Evolutionary conservation across 2,329 filamentous ascomycete genomes (phyloP).

Genomic region (Ceratocystiopsis brevicomis): DNA sequence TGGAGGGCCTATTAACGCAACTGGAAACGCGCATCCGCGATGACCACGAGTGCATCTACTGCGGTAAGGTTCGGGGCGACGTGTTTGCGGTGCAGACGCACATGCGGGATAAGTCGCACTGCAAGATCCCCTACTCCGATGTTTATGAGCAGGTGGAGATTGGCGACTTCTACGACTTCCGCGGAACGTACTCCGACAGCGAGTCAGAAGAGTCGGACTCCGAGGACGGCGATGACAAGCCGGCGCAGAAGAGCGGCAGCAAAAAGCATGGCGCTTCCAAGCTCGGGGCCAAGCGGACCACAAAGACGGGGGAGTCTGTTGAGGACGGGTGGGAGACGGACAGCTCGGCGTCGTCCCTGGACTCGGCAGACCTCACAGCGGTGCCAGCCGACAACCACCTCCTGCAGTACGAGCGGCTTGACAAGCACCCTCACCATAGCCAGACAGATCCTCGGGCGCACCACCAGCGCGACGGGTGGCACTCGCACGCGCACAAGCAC

Average conservation of each 20-base stretch:
- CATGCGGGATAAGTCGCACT: conserved; percentile 93
- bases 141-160: conserved; percentile 86
- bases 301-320: conserved; percentile 25
- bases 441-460: conserved; percentile 52
- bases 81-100: conserved; percentile 76
- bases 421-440: conserved; percentile 58
- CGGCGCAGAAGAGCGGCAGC: conserved; percentile 20
- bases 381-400: conserved; percentile 56
- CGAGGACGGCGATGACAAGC: conserved; percentile 31
- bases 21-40: conserved; percentile 65
- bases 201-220: conserved; percentile 38
- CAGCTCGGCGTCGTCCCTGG: conserved; percentile 70
- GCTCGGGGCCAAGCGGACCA: conserved; percentile 40
- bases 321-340: conserved; percentile 92
- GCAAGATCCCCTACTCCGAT: conserved; percentile 81
- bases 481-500: conserved; percentile 65
- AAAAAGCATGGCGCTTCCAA: conserved; percentile 37
- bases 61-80: conserved; percentile 64
- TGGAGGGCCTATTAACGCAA: conserved; percentile 63
- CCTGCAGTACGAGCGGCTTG: conserved; percentile 53
- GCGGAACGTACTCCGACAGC: conserved; percentile 79
- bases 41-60: conserved; percentile 71
- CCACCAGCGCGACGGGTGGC: conserved; percentile 57
- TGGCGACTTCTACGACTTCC: conserved; percentile 93
- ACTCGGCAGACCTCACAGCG: conserved; percentile 65